Conservation (phyloP, 208 protist species). For the Zelonia costaricensis region DNA sequence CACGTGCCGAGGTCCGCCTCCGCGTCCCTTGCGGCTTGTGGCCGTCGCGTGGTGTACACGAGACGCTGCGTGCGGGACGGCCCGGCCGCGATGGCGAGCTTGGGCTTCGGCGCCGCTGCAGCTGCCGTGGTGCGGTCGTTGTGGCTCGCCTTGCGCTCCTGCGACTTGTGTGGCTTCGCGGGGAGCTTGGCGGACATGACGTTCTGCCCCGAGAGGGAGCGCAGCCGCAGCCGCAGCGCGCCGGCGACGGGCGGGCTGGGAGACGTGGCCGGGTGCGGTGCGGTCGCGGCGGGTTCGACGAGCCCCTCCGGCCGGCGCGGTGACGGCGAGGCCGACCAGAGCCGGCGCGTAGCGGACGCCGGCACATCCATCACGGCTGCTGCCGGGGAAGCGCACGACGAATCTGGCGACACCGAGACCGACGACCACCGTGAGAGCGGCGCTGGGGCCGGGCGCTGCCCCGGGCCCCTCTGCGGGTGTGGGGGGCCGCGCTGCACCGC, state of each 20-base stretch:
- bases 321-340: slow-evolving; percentile 9
- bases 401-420: slow-evolving; percentile 4
- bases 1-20: not conserved
- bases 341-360: not conserved
- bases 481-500: not conserved
- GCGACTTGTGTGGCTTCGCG: not conserved
- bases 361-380: not conserved
- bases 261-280: not conserved
- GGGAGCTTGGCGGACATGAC: not conserved
- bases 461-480: too few relatives aligned
- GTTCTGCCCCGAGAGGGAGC: slow-evolving; percentile 13
- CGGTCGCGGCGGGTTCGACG: not conserved
- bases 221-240: slow-evolving; percentile 4
- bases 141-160: not conserved
- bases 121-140: not conserved
- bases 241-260: not conserved
- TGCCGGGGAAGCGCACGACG: not conserved
- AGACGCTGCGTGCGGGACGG: slow-evolving; percentile 1
- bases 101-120: not conserved
- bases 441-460: too few relatives aligned
- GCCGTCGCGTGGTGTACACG: slow-evolving; percentile 16
- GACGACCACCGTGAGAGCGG: too few relatives aligned
- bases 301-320: not conserved
- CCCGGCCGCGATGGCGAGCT: not conserved
- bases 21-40: not conserved